These are phyloP conservation scores for Adenanthera pavonina DNA, from an alignment of 306 rosid species.

Conservation along the genomic window DNA sequence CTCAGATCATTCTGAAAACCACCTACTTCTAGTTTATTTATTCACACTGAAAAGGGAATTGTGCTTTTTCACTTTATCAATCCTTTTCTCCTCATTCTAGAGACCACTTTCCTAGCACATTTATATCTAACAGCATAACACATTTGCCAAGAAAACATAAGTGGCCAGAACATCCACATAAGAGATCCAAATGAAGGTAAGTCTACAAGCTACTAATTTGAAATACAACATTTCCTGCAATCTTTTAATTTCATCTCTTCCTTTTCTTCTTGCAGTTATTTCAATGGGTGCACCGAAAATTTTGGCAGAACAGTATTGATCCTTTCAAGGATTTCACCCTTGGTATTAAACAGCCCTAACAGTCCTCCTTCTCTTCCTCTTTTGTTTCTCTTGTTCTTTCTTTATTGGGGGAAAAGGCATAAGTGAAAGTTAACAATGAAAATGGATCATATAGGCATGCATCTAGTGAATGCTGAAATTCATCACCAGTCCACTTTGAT, in stretches of 20 bases:
- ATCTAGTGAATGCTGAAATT: constrained; percentile 22
- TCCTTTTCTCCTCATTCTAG: constrained; percentile 41
- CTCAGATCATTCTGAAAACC: constrained; percentile 56
- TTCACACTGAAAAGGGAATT: constrained; percentile 41
- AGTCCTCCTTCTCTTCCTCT: constrained; percentile 28
- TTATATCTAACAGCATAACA: constrained; percentile 45
- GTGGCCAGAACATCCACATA: constrained; percentile 45
- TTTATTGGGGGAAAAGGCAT: constrained; percentile 14
- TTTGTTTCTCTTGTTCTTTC: constrained; percentile 20
- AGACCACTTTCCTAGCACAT: constrained; percentile 39
- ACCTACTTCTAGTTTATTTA: constrained; percentile 52
- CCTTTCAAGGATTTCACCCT: constrained; percentile 64
- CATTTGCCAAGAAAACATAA: constrained; percentile 42
- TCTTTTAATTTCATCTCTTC: constrained; percentile 43
- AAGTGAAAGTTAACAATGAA: background rate
- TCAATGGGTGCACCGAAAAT: constrained; percentile 83
- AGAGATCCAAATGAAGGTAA: constrained; percentile 81
- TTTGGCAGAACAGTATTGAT: constrained; percentile 66
- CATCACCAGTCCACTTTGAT: constrained; percentile 17
- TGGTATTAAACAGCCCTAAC: constrained; percentile 52
- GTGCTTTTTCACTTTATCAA: constrained; percentile 44
- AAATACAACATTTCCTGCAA: constrained; percentile 32
- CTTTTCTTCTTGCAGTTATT: constrained; percentile 70
- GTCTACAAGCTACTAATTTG: constrained; percentile 38
- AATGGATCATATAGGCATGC: constrained; percentile 6